Evolutionary conservation across 169 alveolate genomes (phyloP).

Genomic region (Theileria orientalis): DNA sequence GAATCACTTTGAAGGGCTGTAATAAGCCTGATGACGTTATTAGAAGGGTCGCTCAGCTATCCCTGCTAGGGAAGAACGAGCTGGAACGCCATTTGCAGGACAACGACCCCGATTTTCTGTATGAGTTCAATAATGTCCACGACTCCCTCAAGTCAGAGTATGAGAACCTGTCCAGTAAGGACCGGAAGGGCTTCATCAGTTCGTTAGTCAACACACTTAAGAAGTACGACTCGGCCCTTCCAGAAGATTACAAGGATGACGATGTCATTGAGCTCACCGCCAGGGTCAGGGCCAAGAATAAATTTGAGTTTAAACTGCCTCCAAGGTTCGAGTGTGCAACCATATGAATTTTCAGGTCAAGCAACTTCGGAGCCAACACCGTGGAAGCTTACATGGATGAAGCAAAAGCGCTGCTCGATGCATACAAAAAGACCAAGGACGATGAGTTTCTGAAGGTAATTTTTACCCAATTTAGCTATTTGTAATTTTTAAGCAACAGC

Average conservation of each 20-base stretch:
- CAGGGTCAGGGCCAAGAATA: conserved; percentile 13
- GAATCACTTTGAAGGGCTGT: conserved; percentile 54
- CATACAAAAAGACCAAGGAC: conserved; percentile 26
- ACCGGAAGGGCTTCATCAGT: conserved; percentile 8
- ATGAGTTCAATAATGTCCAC: neutral
- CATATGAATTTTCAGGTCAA: conserved; percentile 7
- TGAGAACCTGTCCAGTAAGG: conserved; percentile 3
- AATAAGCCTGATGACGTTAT: conserved; percentile 61
- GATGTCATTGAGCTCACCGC: conserved; percentile 23
- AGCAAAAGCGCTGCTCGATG: conserved; percentile 27
- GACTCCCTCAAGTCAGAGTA: neutral
- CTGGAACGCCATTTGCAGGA: conserved; percentile 28
- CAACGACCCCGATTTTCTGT: conserved; percentile 21
- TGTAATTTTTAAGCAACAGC: too few species aligned
- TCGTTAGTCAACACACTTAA: conserved; percentile 1
- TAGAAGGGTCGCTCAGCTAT: conserved; percentile 49
- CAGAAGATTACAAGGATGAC: conserved; percentile 8
- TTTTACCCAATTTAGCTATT: too few species aligned
- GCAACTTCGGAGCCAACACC: conserved; percentile 22
- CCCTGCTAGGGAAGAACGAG: conserved; percentile 36
- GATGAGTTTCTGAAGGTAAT: conserved; percentile 1
- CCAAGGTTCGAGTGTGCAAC: too few species aligned
- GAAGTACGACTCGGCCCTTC: neutral
- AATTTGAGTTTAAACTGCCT: conserved; percentile 30
- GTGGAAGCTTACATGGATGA: conserved; percentile 43